Base-by-base conservation (phyloP, 2,329 filamentous ascomycete species). In the Calonectria pseudoturangicola region DNA sequence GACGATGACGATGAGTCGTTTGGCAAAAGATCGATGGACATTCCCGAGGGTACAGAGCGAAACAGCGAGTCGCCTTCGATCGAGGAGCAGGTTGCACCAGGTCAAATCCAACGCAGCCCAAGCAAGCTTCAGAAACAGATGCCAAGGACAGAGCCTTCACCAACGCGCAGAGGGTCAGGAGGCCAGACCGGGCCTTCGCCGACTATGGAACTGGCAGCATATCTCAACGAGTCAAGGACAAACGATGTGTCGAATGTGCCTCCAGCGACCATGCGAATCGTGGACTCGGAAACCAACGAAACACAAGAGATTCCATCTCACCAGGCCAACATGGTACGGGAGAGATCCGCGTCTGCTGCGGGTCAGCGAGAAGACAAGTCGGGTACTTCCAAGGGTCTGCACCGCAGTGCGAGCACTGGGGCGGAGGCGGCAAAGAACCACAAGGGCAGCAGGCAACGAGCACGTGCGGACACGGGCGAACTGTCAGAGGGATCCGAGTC, bases 101-200 rank as follows among this genome's bases (percentile, higher is more conserved):
- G 91, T 8, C 88, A 77, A 27, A 84, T 88, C 12, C 91, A 93
- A 75, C 88, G 91, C 72, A 88, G 90, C 68, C 83, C 90, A 4
- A 91, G 90, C 85, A 95, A 95, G 82, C 86, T 95, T 66, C 93
- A 95, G 79, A 95, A 95, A 82, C 89, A 89, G 68, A 89, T 89
- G 70, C 88, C 90, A 1, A 83, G 88, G 62, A 82, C 79, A 12
- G 89, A 90, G 69, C 83, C 86, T 9, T 89, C 87, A 6, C 85
- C 87, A 16, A 85, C 77, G 25, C 83, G 84, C 33, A 89, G 87
- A 77, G 73, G 82, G 12, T 77, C 78, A 28, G 72, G 78, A 33
- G 78, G 80, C 5, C 73, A 77, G 12, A 74, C 77, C 4, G 81
- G 82, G 47, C 82, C 82, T 56, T 75, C 79, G 25, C 66, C 82